phyloP scores from a whole-genome alignment of 768 basidiomycete species.

The Termitomyces sp. region DNA sequence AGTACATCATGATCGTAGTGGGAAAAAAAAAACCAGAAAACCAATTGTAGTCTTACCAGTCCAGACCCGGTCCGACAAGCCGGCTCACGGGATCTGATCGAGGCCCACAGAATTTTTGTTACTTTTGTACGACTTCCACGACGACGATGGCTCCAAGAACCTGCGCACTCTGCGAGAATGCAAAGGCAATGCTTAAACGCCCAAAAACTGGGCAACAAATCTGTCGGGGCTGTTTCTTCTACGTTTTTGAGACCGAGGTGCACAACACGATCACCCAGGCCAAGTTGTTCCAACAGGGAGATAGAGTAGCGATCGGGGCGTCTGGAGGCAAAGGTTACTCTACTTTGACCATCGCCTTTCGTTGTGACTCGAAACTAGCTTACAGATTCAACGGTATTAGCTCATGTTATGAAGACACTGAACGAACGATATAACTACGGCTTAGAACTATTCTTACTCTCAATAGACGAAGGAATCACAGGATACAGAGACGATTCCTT shows the following conservation, averaged over 20 bases:
- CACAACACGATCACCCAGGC: slow-evolving; percentile 92
- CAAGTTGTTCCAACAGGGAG: slow-evolving; percentile 80
- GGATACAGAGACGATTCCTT: slow-evolving; percentile 97
- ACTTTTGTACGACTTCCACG: neutral
- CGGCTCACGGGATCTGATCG: neutral
- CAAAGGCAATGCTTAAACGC: slow-evolving; percentile 84
- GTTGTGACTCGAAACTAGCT: neutral
- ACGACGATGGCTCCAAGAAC: slow-evolving; percentile 4
- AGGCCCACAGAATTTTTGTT: neutral
- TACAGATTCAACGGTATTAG: slow-evolving; percentile 94
- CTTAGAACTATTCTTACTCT: slow-evolving; percentile 85
- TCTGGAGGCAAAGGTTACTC: slow-evolving; percentile 93
- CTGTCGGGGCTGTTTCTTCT: slow-evolving; percentile 94
- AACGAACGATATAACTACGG: slow-evolving; percentile 95
- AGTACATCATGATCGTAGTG: no score
- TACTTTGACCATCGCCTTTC: neutral
- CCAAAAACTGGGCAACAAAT: slow-evolving; percentile 98
- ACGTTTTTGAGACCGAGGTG: slow-evolving; percentile 96
- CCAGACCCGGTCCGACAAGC: neutral
- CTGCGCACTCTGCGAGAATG: slow-evolving; percentile 30
- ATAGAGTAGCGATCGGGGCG: slow-evolving; percentile 95
- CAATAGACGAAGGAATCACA: slow-evolving; percentile 98
- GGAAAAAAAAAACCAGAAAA: no score
- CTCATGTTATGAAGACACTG: slow-evolving; percentile 93
- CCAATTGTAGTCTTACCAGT: no score